phyloP scores from a whole-genome alignment of 2,329 filamentous ascomycete species.

The Fusarium nisikadoi region DNA sequence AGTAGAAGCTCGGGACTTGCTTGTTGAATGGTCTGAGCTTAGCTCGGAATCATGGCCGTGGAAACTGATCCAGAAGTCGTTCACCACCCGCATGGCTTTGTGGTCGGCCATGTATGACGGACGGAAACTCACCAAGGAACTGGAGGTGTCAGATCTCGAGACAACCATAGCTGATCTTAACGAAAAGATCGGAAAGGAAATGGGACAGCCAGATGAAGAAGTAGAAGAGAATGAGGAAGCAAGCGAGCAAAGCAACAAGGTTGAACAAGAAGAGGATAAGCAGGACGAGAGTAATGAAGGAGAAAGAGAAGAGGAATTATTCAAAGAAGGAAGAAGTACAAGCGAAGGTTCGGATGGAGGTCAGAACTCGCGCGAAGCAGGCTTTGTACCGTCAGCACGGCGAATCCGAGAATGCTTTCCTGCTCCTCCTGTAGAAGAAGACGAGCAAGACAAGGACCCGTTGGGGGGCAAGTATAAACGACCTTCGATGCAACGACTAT shows the following conservation, averaged over 20 bases:
- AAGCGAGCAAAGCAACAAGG: background rate
- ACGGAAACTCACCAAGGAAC: background rate
- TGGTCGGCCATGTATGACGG: background rate
- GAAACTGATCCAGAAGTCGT: background rate
- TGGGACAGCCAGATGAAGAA: rapidly evolving
- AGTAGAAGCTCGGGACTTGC: background rate
- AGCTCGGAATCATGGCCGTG: background rate
- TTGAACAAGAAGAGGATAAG: background rate
- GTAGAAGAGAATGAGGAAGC: background rate
- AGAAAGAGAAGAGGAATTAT: background rate
- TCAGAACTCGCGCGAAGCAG: rapidly evolving
- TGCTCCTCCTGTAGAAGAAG: background rate
- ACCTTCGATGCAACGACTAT: background rate
- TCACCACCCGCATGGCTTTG: background rate
- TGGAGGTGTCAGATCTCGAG: background rate
- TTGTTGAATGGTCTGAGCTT: background rate
- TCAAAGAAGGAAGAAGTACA: background rate
- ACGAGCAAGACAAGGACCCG: background rate
- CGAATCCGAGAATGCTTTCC: background rate
- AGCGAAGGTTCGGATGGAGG: background rate
- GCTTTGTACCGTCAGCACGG: background rate
- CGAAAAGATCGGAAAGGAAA: background rate
- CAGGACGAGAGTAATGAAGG: rapidly evolving
- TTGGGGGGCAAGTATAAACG: background rate
- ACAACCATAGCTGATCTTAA: background rate